phyloP scores from a whole-genome alignment of 352 stramenopile species.

The Sclerospora graminicola region DNA sequence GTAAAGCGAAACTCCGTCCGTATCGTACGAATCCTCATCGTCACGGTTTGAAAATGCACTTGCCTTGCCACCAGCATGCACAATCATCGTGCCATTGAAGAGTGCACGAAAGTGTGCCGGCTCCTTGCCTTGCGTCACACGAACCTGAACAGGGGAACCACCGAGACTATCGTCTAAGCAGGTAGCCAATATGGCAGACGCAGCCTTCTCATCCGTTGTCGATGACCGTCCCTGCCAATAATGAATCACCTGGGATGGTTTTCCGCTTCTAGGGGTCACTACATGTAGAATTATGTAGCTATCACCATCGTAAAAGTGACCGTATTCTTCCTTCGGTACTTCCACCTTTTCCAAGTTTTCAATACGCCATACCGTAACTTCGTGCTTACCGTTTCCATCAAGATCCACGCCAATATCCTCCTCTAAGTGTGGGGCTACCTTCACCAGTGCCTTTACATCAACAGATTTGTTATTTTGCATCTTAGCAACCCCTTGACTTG shows the following conservation, averaged over 20 bases:
- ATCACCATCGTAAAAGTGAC: slow-evolving; percentile 92
- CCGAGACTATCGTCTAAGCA: slow-evolving; percentile 82
- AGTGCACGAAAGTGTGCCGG: slow-evolving; percentile 80
- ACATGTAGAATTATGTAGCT: slow-evolving; percentile 92
- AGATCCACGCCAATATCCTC: slow-evolving; percentile 66
- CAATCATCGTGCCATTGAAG: slow-evolving; percentile 88
- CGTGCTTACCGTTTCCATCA: slow-evolving; percentile 59
- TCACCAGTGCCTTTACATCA: slow-evolving; percentile 51
- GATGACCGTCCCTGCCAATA: slow-evolving; percentile 87
- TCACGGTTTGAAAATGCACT: slow-evolving; percentile 82
- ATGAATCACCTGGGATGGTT: slow-evolving; percentile 84
- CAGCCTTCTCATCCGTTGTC: slow-evolving; percentile 81
- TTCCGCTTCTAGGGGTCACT: slow-evolving; percentile 47
- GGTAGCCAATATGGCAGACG: slow-evolving; percentile 48
- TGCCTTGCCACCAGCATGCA: slow-evolving; percentile 84
- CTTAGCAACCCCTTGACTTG: slow-evolving; percentile 30
- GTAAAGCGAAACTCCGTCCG: slow-evolving; percentile 79
- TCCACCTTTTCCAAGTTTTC: slow-evolving; percentile 86
- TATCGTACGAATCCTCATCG: slow-evolving; percentile 79
- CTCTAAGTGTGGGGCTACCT: slow-evolving; percentile 29
- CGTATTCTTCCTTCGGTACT: slow-evolving; percentile 66
- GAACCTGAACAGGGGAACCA: slow-evolving; percentile 76
- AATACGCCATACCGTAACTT: slow-evolving; percentile 86
- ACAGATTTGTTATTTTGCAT: slow-evolving; percentile 37
- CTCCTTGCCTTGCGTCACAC: slow-evolving; percentile 82